Base-by-base conservation (phyloP, 768 basidiomycete genomes). In the Tylopilus plumbeoviolaceoides region DNA sequence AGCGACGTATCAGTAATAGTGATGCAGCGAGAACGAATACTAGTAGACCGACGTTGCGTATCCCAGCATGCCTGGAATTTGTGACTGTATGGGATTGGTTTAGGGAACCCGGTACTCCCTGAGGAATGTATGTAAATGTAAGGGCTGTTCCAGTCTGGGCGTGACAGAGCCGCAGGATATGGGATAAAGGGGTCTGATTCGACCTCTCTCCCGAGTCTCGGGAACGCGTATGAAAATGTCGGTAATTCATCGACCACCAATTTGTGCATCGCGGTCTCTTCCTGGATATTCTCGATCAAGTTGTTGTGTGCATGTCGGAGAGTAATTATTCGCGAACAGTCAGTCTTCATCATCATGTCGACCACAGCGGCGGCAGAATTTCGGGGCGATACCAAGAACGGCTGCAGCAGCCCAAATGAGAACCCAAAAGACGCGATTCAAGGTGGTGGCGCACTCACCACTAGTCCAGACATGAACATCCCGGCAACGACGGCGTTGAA, bases 311-410 rank as follows among this genome's bases (percentile, higher is more conserved):
- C 54, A 23, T 54, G 59, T 7, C 40, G 23, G 0, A 61, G 47
- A 0, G 62, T 58, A 4, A 65, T 35, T 30, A 67, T 54, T 18
- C 44, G 58, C 5, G 54, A 48, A 15, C 63, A 67, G 11, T 48
- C 48, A 1, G 50, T 55, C 51, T 54, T 62, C 43, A 44, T 54
- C 48, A 67, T 58, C 64, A 66, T 58, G 20, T 47, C 43, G 3
- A 58, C 44, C 7, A 70, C 31, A 0, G 78, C 80, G 1, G 73
- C 70, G 0, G 73, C 62, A 1, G 77, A 75, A 60, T 78, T 79
- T 48, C 74, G 57, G 1, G 70, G 59, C 0, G 73, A 74, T 15
- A 73, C 65, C 3, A 62, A 64, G 46, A 78, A 76, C 7, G 65
- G 56, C 68, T 63, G 20, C 20, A 11, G 11, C 6, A 6, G 7